These are phyloP conservation scores for Talaromyces liani DNA, from an alignment of 495 filamentous ascomycete genomes.

Conservation along the genomic window DNA sequence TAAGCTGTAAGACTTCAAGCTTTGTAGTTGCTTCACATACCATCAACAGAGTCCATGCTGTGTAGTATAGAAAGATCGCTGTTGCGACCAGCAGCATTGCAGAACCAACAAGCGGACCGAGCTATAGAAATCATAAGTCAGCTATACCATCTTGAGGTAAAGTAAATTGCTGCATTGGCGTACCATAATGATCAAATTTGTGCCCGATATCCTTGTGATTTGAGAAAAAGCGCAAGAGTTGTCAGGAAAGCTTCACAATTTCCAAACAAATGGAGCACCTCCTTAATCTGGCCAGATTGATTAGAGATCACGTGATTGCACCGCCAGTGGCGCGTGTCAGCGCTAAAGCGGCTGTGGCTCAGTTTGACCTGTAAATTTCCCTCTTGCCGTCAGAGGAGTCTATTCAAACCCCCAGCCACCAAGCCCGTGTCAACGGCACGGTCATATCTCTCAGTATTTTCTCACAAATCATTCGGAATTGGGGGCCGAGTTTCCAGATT, in stretches of 20 bases:
- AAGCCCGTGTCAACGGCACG: constrained; percentile 3
- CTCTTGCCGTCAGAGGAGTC: not conserved
- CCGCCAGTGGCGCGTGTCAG: not conserved
- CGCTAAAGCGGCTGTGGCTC: not conserved
- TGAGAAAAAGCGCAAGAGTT: not conserved
- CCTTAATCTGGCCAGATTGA: constrained; percentile 5
- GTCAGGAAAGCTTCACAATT: not conserved
- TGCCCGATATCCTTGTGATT: not conserved
- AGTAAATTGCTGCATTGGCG: not conserved
- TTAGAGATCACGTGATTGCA: constrained; percentile 3
- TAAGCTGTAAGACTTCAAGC: not conserved
- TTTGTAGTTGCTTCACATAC: constrained; percentile 36
- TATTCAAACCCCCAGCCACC: not conserved
- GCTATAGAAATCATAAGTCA: constrained; percentile 40
- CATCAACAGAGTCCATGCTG: constrained; percentile 95
- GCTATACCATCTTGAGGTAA: not conserved
- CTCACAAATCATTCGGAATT: not conserved
- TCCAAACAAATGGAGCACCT: not conserved
- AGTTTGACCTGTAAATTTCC: not conserved
- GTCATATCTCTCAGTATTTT: not conserved
- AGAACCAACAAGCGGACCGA: constrained; percentile 92
- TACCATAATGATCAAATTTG: constrained; percentile 21
- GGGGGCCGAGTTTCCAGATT: not conserved
- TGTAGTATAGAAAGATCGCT: constrained; percentile 97
- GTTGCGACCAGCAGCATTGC: constrained; percentile 95